Conservation (phyloP, 441 rosid species). For the Brassica hybrid region DNA sequence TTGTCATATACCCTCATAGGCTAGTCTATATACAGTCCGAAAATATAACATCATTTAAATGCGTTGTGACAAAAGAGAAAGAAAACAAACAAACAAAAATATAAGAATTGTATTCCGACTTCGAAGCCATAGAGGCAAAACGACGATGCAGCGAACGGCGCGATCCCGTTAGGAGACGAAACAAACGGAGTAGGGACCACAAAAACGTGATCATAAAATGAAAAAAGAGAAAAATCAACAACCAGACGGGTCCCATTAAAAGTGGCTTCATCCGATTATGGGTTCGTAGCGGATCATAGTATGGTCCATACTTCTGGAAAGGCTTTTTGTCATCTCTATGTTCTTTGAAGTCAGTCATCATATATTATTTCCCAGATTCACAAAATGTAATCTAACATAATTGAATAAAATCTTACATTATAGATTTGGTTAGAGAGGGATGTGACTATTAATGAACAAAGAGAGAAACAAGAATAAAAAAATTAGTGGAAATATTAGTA, state of each 20-base stretch:
- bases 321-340: conserved; percentile 44
- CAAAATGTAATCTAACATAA: background rate
- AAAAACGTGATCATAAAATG: conserved; percentile 18
- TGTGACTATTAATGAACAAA: background rate
- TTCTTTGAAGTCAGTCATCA: conserved; percentile 18
- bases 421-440: background rate
- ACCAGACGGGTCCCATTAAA: background rate
- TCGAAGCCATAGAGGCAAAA: background rate
- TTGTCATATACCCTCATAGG: background rate
- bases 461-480: background rate
- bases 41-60: conserved; percentile 10
- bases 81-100: background rate
- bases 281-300: background rate
- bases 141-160: conserved; percentile 41
- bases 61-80: conserved; percentile 21
- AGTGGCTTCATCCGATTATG: background rate
- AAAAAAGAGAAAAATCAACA: background rate
- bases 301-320: background rate
- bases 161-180: conserved; percentile 15
- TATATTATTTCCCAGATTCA: conserved; percentile 23
- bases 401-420: background rate
- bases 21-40: background rate
- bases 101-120: background rate
- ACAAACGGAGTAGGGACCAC: conserved; percentile 29
- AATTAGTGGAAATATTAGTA: background rate